A percentile compares a stretch with the other conserved stretches of the same genome.
Conservation (phyloP, 1,284 basidiomycete genomes). For the Ceratobasidium sp. region DNA sequence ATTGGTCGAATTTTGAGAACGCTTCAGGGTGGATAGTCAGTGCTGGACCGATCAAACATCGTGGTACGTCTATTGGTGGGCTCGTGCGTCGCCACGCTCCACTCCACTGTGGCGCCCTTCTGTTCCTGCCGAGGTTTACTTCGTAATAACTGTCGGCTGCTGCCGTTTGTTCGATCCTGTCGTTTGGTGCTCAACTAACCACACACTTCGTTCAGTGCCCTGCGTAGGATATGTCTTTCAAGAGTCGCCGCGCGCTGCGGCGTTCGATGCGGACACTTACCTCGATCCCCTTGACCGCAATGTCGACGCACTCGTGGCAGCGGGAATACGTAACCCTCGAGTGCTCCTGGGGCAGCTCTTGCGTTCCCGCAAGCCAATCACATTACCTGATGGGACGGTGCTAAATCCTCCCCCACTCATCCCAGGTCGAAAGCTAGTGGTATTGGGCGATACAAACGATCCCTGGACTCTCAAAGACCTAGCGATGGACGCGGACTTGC, state of each 20-base stretch:
- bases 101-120: conserved; percentile 7
- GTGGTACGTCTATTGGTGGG: conserved; percentile 66
- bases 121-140: conserved; percentile 5
- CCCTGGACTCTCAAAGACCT: conserved; percentile 70
- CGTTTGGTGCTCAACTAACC: conserved; percentile 24
- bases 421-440: conserved; percentile 78
- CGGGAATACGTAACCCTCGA: conserved; percentile 79
- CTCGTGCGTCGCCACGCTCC: background rate
- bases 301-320: conserved; percentile 60
- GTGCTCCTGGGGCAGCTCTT: conserved; percentile 73
- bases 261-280: conserved; percentile 50
- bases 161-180: conserved; percentile 24
- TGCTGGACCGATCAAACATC: conserved; percentile 84
- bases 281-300: conserved; percentile 58
- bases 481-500: conserved; percentile 72
- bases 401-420: conserved; percentile 77
- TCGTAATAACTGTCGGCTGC: conserved; percentile 7
- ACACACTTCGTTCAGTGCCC: conserved; percentile 69
- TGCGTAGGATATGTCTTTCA: conserved; percentile 86
- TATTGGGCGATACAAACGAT: conserved; percentile 83
- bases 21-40: conserved; percentile 69
- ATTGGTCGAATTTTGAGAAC: conserved; percentile 74
- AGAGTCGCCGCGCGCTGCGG: conserved; percentile 65
- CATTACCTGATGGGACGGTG: conserved; percentile 81
- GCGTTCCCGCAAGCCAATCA: conserved; percentile 69